A percentile compares a stretch with the other conserved stretches of the same genome.
These are phyloP conservation scores for Parastagonospora avenae DNA, from an alignment of 2,329 filamentous ascomycete species.

Conservation along the genomic window DNA sequence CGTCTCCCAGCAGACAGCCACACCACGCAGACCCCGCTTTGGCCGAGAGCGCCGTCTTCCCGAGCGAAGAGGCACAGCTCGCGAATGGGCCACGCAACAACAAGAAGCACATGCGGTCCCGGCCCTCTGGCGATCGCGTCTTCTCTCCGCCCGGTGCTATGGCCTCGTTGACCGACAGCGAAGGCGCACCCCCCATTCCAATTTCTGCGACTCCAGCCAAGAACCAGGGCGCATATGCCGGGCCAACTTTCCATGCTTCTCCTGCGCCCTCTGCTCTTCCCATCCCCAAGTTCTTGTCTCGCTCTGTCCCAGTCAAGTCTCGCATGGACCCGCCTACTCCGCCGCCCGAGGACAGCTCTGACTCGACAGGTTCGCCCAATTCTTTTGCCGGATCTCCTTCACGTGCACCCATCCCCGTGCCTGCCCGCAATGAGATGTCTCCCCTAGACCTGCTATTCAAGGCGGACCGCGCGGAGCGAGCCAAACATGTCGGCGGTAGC, in stretches of 20 bases:
- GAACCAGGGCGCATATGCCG: slow-evolving; percentile 72
- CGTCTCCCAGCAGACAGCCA: slow-evolving; percentile 19
- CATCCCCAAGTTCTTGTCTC: slow-evolving; percentile 85
- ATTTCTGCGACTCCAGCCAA: slow-evolving; percentile 40
- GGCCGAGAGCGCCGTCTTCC: slow-evolving; percentile 32
- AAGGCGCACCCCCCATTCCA: slow-evolving; percentile 20
- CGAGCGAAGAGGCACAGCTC: slow-evolving; percentile 35
- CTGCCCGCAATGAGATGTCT: slow-evolving; percentile 64
- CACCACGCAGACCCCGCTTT: slow-evolving; percentile 16
- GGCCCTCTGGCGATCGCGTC: slow-evolving; percentile 34
- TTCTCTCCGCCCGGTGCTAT: slow-evolving; percentile 23
- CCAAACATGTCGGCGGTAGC: slow-evolving; percentile 59
- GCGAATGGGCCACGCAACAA: slow-evolving; percentile 27
- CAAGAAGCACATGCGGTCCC: slow-evolving; percentile 40
- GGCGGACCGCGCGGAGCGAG: slow-evolving; percentile 79
- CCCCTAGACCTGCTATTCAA: slow-evolving; percentile 91
- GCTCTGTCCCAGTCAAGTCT: slow-evolving; percentile 67
- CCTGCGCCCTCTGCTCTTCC: slow-evolving; percentile 89
- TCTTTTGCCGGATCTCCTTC: slow-evolving; percentile 58
- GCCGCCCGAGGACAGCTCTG: slow-evolving; percentile 53
- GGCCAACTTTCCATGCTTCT: slow-evolving; percentile 92
- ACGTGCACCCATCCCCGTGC: slow-evolving; percentile 52
- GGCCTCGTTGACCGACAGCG: slow-evolving; percentile 36
- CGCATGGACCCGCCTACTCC: slow-evolving; percentile 53
- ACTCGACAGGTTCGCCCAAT: slow-evolving; percentile 44